Base-by-base conservation (phyloP, 2,329 filamentous ascomycete genomes). In the Aspergillus ruber region DNA sequence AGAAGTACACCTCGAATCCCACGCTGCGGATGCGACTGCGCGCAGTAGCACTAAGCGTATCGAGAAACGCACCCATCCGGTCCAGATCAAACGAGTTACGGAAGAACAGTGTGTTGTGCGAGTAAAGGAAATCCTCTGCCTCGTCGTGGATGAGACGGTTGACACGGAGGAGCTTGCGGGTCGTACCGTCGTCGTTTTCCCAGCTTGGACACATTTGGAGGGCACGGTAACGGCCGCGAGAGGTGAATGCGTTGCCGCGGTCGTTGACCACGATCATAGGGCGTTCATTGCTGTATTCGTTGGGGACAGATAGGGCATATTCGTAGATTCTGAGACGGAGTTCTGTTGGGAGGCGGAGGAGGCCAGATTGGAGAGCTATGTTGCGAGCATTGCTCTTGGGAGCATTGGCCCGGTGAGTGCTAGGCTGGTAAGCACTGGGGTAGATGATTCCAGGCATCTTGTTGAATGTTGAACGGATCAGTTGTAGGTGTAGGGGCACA, bases 1-100 rank as follows among this genome's bases (percentile, higher is more conserved):
- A 68, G 53, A 68, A 62, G 49, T 57, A 64, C 12, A 68, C 43
- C 53, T 68, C 65, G 42, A 68, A 68, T 12, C 65, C 65, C 25
- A 68, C 60, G 43, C 59, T 65, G 46, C 61, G 64, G 44, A 67
- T 64, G 20, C 58, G 58, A 2, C 40, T 44, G 17, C 61, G 59
- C 1, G 65, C 64, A 3, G 61, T 65, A 2, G 51, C 42, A 43
- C 64, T 67, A 2, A 68, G 53, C 0, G 61, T 67, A 33, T 65
- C 60, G 3, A 68, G 57, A 50, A 68, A 67, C 1, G 53, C 53
- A 3, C 50, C 59, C 3, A 67, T 44, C 2, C 55, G 59, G 47
- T 63, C 56, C 3, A 64, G 54, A 40, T 65, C 56, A 50, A 67
- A 64, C 2, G 61, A 57, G 45, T 68, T 65, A 17, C 56, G 59